Evolutionary conservation across 192 early-diverging fungal genomes (phyloP), one percentile per base, ranked within the genome.

Genomic region (Powellomyces hirtus): DNA sequence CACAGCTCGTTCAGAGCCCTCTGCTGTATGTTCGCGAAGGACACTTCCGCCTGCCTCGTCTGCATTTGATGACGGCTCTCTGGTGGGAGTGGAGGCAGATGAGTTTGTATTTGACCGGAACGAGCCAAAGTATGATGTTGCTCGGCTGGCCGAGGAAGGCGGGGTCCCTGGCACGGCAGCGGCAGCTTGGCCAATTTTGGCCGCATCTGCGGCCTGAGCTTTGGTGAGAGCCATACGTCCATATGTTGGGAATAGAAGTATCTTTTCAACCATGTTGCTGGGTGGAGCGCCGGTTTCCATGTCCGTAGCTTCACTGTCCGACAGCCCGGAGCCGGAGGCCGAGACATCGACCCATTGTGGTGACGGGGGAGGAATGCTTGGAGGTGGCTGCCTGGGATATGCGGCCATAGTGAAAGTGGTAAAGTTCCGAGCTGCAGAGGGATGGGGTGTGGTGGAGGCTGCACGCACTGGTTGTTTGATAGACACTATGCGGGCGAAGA

Each of bases 171-270:
- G 62, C 20, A 64, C 33, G 22, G 24, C 46, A 0, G 62, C 62
- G 24, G 62, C 62, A 24, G 40, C 26, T 22, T 46, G 16, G 11
- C 49, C 62, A 27, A 64, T 50, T 24, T 35, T 24, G 14, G 62
- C 40, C 30, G 62, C 62, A 4, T 49, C 31, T 31, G 6, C 44
- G 14, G 42, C 45, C 46, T 64, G 62, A 14, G n/a, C 22, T 6
- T 14, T 6, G 26, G 40, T 29, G 0, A 42, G 49, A 0, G 50
- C 26, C 52, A 69, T 24, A n/a, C 67, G 35, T 44, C 38, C 67
- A 60, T 69, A 69, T 10, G 67, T 69, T 24, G 67, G 67, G 29
- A 69, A 69, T 8, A 69, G 55, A 13, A 69, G 33, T 8, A 69
- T 20, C 20, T 33, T 52, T 34, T 66, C 64, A 36, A 66, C 52